Conservation (phyloP, 192 early-diverging fungal genomes). For the Linnemannia hyalina region DNA sequence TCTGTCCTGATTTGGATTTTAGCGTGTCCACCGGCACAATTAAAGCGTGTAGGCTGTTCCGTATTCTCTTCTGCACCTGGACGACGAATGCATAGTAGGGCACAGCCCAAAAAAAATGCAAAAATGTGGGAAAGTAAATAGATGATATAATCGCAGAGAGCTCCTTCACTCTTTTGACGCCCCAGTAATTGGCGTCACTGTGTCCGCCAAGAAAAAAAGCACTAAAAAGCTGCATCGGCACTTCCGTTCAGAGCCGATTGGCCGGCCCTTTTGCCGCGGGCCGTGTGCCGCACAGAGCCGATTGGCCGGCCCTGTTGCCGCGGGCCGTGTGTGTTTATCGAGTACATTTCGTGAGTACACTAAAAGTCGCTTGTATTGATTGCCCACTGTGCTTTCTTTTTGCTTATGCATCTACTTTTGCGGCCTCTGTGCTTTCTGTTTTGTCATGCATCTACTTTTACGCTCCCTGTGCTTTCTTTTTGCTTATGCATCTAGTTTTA, state of each 20-base stretch:
- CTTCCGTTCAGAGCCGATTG: conserved; percentile 22
- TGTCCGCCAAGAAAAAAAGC: conserved; percentile 16
- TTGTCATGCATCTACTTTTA: no score
- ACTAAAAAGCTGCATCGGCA: conserved; percentile 8
- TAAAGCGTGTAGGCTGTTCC: conserved; percentile 21
- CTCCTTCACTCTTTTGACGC: conserved; percentile 11
- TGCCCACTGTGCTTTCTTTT: no score
- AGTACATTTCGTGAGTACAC: no score
- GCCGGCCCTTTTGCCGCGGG: conserved; percentile 15
- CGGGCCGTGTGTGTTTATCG: no score
- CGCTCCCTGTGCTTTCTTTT: no score
- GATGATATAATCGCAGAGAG: conserved; percentile 16
- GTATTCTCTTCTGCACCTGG: conserved; percentile 22
- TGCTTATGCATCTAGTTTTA: no score
- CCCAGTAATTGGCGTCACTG: conserved; percentile 13
- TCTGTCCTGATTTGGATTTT: conserved; percentile 16
- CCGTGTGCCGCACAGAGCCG: background rate
- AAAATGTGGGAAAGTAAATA: conserved; percentile 17
- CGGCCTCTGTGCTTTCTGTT: no score
- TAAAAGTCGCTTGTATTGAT: no score
- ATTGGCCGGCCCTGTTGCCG: no score
- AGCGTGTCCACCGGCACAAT: conserved; percentile 6
- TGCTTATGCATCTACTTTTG: no score
- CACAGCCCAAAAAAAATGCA: conserved; percentile 16
- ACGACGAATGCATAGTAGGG: conserved; percentile 11